Base-by-base conservation (phyloP, 148 eudicot genomes). In the Chenopodium quinoa region DNA sequence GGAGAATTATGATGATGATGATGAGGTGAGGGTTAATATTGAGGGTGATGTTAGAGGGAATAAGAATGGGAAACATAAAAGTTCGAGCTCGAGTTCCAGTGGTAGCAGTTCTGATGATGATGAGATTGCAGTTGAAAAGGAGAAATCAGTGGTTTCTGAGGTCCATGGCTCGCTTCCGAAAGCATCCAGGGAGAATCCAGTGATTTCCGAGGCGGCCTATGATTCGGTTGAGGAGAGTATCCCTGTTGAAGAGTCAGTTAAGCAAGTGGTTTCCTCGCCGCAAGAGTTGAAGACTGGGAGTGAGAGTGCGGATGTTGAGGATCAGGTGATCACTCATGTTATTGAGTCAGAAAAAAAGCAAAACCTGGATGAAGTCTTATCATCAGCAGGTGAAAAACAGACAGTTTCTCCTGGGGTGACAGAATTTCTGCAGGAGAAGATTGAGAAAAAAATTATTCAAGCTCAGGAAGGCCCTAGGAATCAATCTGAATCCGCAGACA, bases 161-260 rank as follows among this genome's bases (percentile, higher is more conserved):
- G 74, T 7, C 0, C 47, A 65, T 5, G 52, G 65, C 63, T 75
- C 46, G 0, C n/a, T 31, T 40, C 46, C 14, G 31, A 79, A 58
- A 20, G 69, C 25, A 14, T 67, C 81, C 7, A 29, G 32, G 29
- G 83, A 64, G 76, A 71, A 31, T 70, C 40, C 80, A 10, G 77
- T 22, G 58, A 52, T 40, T 69, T 27, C 58, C 40, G 80, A 82
- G 52, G 65, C 4, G 12, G 74, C 63, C 7, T 44, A 29, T 6
- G 67, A 40, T 32, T 75, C 27, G 4, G 46, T 60, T 31, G 86
- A 86, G 71, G 88, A 86, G 80, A 76, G 78, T 70, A 77, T 83
- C 29, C 82, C 87, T 46, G 80, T 63, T 83, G 91, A 89, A 84
- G 91, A 88, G 81, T 85, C 86, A n/a, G 86, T 86, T 75, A 78